Evolutionary conservation across 164 flowering plant species (phyloP).

Genomic region (Umbellularia californica): DNA sequence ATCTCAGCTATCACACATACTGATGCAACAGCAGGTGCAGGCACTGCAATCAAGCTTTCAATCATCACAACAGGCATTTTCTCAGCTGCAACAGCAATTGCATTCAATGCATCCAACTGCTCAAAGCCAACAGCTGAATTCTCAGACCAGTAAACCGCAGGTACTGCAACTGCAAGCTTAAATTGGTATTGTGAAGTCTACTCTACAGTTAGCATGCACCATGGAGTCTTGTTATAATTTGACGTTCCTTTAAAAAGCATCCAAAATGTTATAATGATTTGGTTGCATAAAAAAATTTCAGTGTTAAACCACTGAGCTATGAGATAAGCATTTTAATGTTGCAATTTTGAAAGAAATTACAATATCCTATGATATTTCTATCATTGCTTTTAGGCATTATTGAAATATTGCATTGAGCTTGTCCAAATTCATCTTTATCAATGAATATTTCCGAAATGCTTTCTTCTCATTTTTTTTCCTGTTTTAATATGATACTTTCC

Average conservation of each 20-base stretch:
- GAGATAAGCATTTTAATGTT: too few species aligned
- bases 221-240: neutral
- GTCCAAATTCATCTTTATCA: neutral
- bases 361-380: too few species aligned
- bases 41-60: constrained; percentile 78
- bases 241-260: neutral
- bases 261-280: neutral
- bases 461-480: neutral
- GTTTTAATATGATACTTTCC: neutral
- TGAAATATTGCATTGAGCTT: neutral
- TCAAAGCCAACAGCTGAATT: constrained; percentile 48
- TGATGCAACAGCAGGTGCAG: constrained; percentile 74
- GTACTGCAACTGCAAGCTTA: constrained; percentile 32
- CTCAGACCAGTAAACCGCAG: constrained; percentile 60
- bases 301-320: too few species aligned
- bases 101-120: constrained; percentile 50
- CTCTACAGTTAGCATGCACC: neutral
- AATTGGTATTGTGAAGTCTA: neutral
- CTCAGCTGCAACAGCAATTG: constrained; percentile 91
- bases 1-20: constrained; percentile 71
- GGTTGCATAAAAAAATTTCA: too few species aligned
- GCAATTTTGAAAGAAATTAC: too few species aligned
- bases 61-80: constrained; percentile 84
- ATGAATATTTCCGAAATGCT: neutral
- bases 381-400: too few species aligned